A percentile compares a stretch with the other conserved stretches of the same genome.
These are phyloP conservation scores for Candolleomyces efflorescens DNA, from an alignment of 768 basidiomycete genomes.

Conservation along the genomic window DNA sequence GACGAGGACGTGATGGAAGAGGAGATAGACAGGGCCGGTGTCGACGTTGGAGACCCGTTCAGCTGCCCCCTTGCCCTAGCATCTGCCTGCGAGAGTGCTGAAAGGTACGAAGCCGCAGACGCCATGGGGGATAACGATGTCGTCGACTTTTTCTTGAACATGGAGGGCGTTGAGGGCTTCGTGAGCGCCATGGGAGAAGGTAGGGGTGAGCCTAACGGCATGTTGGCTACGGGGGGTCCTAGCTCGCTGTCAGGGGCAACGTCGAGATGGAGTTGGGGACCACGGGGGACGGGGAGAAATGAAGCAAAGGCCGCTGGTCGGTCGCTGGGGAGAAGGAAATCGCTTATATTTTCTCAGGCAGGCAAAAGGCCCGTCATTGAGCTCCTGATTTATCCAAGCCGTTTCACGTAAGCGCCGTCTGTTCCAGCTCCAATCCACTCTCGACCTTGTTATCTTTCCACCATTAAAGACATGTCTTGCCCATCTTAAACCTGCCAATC, in stretches of 20 bases:
- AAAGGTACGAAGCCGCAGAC: slow-evolving; percentile 41
- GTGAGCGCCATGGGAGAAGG: slow-evolving; percentile 65
- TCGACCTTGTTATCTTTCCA: too few species aligned
- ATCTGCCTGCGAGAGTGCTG: slow-evolving; percentile 49
- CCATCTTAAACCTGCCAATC: too few species aligned
- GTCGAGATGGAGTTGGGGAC: background rate
- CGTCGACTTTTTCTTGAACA: slow-evolving; percentile 54
- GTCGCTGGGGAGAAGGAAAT: background rate
- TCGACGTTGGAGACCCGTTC: slow-evolving; percentile 47
- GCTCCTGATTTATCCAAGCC: background rate
- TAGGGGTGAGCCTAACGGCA: slow-evolving; percentile 20
- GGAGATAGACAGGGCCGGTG: slow-evolving; percentile 70
- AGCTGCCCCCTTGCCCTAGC: slow-evolving; percentile 50
- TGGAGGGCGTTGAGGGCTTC: slow-evolving; percentile 46
- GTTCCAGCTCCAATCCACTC: background rate
- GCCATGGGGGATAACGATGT: slow-evolving; percentile 27
- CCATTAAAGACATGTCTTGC: too few species aligned
- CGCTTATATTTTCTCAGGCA: background rate
- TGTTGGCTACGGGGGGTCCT: background rate
- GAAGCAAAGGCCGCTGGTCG: background rate
- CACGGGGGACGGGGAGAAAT: background rate
- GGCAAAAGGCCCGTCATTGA: background rate
- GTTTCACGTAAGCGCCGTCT: background rate
- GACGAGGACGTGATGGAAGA: slow-evolving; percentile 68
- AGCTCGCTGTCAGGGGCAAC: background rate